Evolutionary conservation across 2,329 filamentous ascomycete species (phyloP), one percentile per base, ranked within the genome.

Genomic region (Periconia sp.): DNA sequence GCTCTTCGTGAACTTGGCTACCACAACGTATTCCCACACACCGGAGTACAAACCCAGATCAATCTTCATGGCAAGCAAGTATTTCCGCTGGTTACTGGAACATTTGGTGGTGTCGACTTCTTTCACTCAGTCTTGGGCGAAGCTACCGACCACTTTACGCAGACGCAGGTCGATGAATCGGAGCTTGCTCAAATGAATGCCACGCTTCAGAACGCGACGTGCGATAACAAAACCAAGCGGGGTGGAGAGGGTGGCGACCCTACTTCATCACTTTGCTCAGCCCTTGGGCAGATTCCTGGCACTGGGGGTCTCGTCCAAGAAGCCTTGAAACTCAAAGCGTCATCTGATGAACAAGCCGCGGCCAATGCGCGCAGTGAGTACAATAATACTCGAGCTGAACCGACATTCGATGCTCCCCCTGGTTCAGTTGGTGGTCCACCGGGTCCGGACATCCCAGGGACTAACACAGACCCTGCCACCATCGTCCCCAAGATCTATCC

Each of bases 401-500:
- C 68, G 46, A 62, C 72, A 1, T 76, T 78, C 49, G 71, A 70
- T n/a, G 74, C 71, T 15, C 74, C 73, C 45, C 76, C 77, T 42
- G 78, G 78, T 44, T 77, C 76, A 18, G 68, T 73, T 15, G 74
- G 76, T 40, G 76, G 73, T 6, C 74, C 76, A 27, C 75, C 77
- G 41, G 76, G 74, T 11, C 76, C 75, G 58, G 75, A 85, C 14
- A 84, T 92, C 10, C 89, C 88, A 18, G 91, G 89, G 6, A 90
- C 92, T 81, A 88, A 85, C 64, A 90, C 95, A 55, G 92, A 97
- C 51, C 76, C 77, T 2, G 67, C 76, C 19, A 74, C 69, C 20
- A 68, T 77, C 20, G 73, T 79, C 35, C 69, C 71, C 0, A 77
- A 95, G 75, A 97, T 99, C 60, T 97, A 97, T 67, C 94, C 94